These are phyloP conservation scores for Magnusiomyces fungicola DNA, from an alignment of 1,139 yeast species.

Conservation along the genomic window DNA sequence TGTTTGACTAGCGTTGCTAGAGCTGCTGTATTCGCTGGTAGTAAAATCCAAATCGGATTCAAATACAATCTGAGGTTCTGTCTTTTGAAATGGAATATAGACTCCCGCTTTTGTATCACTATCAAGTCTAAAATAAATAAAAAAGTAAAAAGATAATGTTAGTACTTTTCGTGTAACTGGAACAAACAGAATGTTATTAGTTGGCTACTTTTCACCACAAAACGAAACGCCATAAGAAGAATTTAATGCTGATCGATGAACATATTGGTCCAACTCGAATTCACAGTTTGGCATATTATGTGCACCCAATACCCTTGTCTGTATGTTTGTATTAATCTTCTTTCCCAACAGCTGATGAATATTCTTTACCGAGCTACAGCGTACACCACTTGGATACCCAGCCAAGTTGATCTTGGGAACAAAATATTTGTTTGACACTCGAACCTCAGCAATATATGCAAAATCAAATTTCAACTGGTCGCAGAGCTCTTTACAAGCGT, in stretches of 20 bases:
- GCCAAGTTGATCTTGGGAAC: constrained; percentile 7
- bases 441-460: constrained; percentile 51
- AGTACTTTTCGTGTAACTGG: not conserved
- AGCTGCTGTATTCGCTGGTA: not conserved
- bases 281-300: constrained; percentile 34
- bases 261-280: constrained; percentile 37
- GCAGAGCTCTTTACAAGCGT: constrained; percentile 38
- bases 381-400: constrained; percentile 34
- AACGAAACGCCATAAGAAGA: constrained; percentile 52
- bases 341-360: constrained; percentile 16
- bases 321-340: constrained; percentile 33
- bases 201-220: constrained; percentile 19
- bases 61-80: not conserved
- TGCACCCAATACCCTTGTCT: constrained; percentile 45
- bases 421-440: constrained; percentile 28
- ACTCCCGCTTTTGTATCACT: constrained; percentile 5
- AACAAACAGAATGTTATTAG: not conserved
- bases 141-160: no score
- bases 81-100: constrained; percentile 8
- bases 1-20: not conserved
- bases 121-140: not conserved
- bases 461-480: constrained; percentile 39
- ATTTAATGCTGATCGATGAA: constrained; percentile 45
- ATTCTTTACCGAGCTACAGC: constrained; percentile 34
- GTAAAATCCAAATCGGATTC: not conserved